These are phyloP conservation scores for Aphanocladium album DNA, from an alignment of 2,329 filamentous ascomycete species.

Conservation along the genomic window DNA sequence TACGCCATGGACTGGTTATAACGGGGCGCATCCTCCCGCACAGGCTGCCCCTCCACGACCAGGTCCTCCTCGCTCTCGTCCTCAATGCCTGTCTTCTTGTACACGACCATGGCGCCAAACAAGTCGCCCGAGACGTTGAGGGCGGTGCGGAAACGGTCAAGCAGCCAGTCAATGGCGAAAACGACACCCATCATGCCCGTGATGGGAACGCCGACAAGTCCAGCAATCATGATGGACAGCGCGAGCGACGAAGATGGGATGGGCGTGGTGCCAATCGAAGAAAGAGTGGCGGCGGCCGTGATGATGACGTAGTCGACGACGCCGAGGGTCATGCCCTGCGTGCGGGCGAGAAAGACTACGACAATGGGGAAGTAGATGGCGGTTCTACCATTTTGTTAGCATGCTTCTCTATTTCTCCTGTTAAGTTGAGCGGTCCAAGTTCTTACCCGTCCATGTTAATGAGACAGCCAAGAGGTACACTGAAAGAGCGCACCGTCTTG, in stretches of 20 bases:
- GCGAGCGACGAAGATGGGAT: conserved; percentile 49
- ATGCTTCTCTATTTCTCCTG: conserved; percentile 7
- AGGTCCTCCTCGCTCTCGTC: conserved; percentile 3
- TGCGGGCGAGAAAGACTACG: conserved; percentile 47
- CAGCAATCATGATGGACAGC: conserved; percentile 46
- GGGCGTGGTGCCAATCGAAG: conserved; percentile 49
- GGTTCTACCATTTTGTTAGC: conserved; percentile 28
- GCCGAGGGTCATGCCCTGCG: conserved; percentile 40
- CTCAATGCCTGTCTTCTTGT: conserved; percentile 34
- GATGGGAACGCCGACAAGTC: conserved; percentile 38
- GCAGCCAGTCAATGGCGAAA: conserved; percentile 50
- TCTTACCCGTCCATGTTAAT: conserved; percentile 45
- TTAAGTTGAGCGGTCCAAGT: not conserved
- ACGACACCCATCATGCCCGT: conserved; percentile 49
- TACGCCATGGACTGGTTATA: not conserved
- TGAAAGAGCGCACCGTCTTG: conserved; percentile 39
- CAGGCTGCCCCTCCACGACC: not conserved
- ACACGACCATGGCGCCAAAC: conserved; percentile 36
- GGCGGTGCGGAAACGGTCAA: conserved; percentile 50
- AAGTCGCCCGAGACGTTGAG: conserved; percentile 48
- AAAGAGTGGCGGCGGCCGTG: conserved; percentile 42
- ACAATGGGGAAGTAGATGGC: conserved; percentile 52
- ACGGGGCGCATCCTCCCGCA: not conserved
- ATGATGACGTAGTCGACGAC: conserved; percentile 45
- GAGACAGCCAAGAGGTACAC: conserved; percentile 42